Conservation (phyloP, 2,329 filamentous ascomycete species). For the Capronia americana region DNA sequence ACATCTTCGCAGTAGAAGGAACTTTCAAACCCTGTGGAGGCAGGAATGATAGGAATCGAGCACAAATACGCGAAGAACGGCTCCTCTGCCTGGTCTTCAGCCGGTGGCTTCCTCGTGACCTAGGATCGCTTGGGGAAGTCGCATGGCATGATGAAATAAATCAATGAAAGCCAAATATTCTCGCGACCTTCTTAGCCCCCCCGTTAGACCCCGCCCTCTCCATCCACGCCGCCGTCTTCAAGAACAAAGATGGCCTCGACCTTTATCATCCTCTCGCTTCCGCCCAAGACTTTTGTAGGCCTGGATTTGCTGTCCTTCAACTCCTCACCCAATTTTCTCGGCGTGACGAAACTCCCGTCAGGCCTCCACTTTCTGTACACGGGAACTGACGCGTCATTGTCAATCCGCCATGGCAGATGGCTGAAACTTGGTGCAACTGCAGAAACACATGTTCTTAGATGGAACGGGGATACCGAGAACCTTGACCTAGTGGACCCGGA, state of each 20-base stretch:
- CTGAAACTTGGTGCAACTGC: conserved; percentile 31
- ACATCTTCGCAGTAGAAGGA: background rate
- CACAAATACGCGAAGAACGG: conserved; percentile 61
- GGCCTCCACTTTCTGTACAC: conserved; percentile 69
- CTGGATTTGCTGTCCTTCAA: conserved; percentile 66
- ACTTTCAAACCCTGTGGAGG: background rate
- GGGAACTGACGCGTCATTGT: conserved; percentile 63
- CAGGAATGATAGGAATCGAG: conserved; percentile 6
- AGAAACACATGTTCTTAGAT: conserved; percentile 58
- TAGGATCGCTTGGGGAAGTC: conserved; percentile 14
- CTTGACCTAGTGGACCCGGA: conserved; percentile 45
- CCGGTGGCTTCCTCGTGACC: conserved; percentile 17
- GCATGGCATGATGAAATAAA: conserved; percentile 21
- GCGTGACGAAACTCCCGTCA: conserved; percentile 63
- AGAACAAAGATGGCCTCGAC: conserved; percentile 38
- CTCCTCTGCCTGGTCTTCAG: conserved; percentile 59
- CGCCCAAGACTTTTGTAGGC: conserved; percentile 57
- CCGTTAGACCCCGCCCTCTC: background rate
- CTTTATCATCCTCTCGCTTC: conserved; percentile 53
- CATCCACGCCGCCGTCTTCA: background rate
- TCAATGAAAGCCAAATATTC: conserved; percentile 15
- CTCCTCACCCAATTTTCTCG: conserved; percentile 65
- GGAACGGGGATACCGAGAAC: conserved; percentile 52
- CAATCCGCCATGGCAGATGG: conserved; percentile 68
- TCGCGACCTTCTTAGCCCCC: conserved; percentile 3